Percentiles rank a stretch among this genome's conserved stretches.
These are phyloP conservation scores for Colletotrichum euphorbiae DNA, from an alignment of 2,329 filamentous ascomycete species.

Conservation along the genomic window DNA sequence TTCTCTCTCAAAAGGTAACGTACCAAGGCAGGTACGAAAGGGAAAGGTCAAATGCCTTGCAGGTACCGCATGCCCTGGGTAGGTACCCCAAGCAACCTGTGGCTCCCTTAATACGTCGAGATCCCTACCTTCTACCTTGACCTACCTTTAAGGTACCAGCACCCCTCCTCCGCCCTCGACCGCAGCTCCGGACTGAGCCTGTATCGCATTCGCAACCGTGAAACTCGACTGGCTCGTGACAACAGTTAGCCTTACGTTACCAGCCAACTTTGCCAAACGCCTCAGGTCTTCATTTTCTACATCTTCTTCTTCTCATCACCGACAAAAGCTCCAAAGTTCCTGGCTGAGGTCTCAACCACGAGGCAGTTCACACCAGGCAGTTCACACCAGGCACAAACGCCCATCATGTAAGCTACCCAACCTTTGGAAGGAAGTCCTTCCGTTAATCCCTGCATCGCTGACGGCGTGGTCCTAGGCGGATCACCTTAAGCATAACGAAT, in stretches of 20 bases:
- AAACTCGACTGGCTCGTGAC: slow-evolving; percentile 25
- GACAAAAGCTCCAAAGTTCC: not conserved
- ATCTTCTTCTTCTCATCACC: slow-evolving; percentile 2
- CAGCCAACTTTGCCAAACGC: slow-evolving; percentile 1
- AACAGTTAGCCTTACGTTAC: slow-evolving; percentile 7
- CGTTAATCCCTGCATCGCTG: slow-evolving; percentile 3
- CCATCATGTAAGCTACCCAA: slow-evolving; percentile 32
- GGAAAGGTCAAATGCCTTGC: too few species aligned
- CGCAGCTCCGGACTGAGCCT: slow-evolving; percentile 23
- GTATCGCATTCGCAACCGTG: slow-evolving; percentile 36
- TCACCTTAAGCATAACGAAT: slow-evolving; percentile 87
- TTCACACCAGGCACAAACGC: slow-evolving; percentile 3
- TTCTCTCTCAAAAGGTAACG: too few species aligned
- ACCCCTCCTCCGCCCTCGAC: slow-evolving; percentile 31
- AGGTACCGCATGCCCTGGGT: not conserved
- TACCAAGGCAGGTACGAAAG: too few species aligned
- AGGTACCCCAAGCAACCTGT: not conserved
- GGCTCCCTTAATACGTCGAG: slow-evolving; percentile 4
- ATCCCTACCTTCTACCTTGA: slow-evolving; percentile 19
- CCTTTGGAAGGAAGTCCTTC: not conserved
- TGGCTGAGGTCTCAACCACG: too few species aligned
- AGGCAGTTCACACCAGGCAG: too few species aligned
- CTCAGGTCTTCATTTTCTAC: not conserved
- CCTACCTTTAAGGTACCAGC: slow-evolving; percentile 28
- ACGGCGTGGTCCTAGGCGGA: slow-evolving; percentile 70